Evolutionary conservation across 441 rosid species (phyloP).

Genomic region (Mallotus japonicus): DNA sequence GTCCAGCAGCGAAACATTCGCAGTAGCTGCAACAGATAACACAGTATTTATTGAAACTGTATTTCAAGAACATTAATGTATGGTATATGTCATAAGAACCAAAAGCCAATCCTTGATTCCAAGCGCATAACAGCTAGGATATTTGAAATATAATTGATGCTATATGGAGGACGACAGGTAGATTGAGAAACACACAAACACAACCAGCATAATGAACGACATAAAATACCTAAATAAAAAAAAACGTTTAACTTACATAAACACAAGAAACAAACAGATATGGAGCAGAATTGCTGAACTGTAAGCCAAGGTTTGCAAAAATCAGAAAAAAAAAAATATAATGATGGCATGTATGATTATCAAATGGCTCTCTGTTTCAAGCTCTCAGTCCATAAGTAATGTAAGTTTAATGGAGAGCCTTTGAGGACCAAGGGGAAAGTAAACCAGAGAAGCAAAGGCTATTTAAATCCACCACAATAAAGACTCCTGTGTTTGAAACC

Average conservation of each 20-base stretch:
- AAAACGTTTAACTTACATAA: no score
- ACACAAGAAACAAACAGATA: no score
- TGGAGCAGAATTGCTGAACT: no score
- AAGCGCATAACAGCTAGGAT: not conserved
- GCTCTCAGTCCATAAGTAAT: not conserved
- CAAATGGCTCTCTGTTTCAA: no score
- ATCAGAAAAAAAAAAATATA: no score
- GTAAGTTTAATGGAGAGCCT: not conserved
- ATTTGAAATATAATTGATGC: not conserved
- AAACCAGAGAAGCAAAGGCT: not conserved
- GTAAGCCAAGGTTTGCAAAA: no score
- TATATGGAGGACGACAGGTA: not conserved
- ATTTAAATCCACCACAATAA: not conserved
- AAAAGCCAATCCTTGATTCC: not conserved
- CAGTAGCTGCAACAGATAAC: conserved; percentile 59
- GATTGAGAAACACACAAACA: not conserved
- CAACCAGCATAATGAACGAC: no score
- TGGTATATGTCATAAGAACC: not conserved
- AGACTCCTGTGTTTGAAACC: not conserved
- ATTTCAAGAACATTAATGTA: not conserved
- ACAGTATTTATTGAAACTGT: conserved; percentile 7
- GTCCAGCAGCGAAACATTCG: conserved; percentile 99
- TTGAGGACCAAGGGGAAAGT: not conserved
- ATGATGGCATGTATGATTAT: no score
- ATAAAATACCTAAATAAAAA: no score